These are phyloP conservation scores for Rosellinia necatrix DNA, from an alignment of 2,329 filamentous ascomycete species.

Conservation along the genomic window DNA sequence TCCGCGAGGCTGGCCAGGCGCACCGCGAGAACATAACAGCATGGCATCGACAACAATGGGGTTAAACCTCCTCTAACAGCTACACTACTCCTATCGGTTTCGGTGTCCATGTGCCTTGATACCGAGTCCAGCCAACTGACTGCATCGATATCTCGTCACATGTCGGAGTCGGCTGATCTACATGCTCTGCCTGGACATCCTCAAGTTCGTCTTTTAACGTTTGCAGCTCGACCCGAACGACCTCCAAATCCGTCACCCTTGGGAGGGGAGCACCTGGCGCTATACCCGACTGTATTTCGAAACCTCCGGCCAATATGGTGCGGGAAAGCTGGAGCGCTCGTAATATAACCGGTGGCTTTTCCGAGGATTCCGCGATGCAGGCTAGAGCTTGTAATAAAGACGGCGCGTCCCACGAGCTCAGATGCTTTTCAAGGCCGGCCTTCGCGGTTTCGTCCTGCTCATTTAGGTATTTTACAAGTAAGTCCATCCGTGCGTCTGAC, in stretches of 20 bases:
- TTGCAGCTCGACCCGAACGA: conserved; percentile 36
- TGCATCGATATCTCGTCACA: conserved; percentile 25
- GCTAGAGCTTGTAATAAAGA: conserved; percentile 46
- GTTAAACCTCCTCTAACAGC: not conserved
- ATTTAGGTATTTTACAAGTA: conserved; percentile 47
- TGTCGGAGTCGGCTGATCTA: conserved; percentile 20
- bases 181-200: not conserved
- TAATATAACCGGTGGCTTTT: conserved; percentile 50
- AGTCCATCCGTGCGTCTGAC: conserved; percentile 38
- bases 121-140: conserved; percentile 52
- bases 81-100: conserved; percentile 62
- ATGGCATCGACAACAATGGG: not conserved
- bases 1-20: not conserved
- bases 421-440: conserved; percentile 37
- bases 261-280: not conserved
- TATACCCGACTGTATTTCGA: conserved; percentile 4
- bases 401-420: conserved; percentile 44
- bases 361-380: conserved; percentile 46
- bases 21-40: not conserved
- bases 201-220: conserved; percentile 33
- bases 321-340: conserved; percentile 51
- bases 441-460: conserved; percentile 30
- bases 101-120: conserved; percentile 58
- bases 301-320: conserved; percentile 44
- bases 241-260: conserved; percentile 28